Evolutionary conservation across 78 protist genomes (phyloP).

Genomic region (Dictyostelium purpureum): DNA sequence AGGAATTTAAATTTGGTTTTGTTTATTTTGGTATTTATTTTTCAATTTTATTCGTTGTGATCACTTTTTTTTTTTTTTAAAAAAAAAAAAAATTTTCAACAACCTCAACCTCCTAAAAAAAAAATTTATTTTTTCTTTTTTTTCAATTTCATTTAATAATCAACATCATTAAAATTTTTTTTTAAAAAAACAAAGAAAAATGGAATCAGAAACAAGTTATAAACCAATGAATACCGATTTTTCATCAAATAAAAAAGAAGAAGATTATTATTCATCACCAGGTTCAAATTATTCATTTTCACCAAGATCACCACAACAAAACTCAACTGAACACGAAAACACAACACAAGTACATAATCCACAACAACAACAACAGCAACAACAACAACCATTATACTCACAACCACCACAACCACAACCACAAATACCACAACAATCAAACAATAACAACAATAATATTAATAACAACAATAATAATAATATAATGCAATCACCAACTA

Average conservation of each 20-base stretch:
- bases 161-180: no score
- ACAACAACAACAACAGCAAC: no score
- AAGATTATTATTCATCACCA: slow-evolving; percentile 38
- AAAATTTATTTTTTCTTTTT: no score
- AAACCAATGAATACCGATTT: neutral
- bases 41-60: no score
- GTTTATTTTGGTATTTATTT: no score
- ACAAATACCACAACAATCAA: neutral
- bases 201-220: neutral
- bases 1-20: no score
- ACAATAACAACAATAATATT: neutral
- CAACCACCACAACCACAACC: neutral
- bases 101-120: no score
- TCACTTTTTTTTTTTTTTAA: no score
- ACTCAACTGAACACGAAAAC: neutral
- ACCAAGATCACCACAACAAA: slow-evolving; percentile 49
- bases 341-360: neutral
- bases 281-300: slow-evolving; percentile 25
- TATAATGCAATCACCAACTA: neutral
- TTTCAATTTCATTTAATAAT: no score
- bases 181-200: neutral
- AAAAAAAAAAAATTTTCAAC: no score
- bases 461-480: neutral
- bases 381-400: neutral
- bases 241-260: neutral